Evolutionary conservation across 139 green algal species (phyloP).

Genomic region (Trebouxia sp.): DNA sequence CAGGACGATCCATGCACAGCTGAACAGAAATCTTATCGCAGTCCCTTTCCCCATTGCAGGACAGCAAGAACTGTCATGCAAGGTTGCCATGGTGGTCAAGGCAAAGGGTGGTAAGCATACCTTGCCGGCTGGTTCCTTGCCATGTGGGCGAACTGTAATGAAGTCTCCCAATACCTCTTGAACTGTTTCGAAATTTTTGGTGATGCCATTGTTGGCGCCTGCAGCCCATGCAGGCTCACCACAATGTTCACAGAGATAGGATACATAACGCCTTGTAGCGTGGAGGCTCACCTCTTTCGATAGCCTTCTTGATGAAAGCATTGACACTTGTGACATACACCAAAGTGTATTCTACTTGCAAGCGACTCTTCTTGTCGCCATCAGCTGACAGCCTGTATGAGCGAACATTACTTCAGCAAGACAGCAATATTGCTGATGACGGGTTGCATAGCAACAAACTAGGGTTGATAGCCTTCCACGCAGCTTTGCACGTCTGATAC

Average conservation of each 20-base stretch:
- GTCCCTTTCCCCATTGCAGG: too few relatives aligned
- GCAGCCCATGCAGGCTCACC: not conserved
- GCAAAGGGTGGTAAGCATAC: not conserved
- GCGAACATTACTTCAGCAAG: not conserved
- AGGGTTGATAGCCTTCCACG: not conserved
- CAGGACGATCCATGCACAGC: too few relatives aligned
- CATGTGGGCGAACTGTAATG: not conserved
- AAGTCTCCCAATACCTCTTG: conserved; percentile 33
- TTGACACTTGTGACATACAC: conserved; percentile 48
- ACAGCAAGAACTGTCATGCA: too few relatives aligned
- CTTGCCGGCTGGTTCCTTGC: not conserved
- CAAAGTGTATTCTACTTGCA: conserved; percentile 30
- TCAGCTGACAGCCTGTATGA: conserved; percentile 29
- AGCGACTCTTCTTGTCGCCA: not conserved
- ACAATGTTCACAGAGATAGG: not conserved
- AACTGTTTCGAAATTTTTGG: conserved; percentile 35
- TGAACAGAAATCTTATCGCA: too few relatives aligned
- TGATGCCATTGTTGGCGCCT: conserved; percentile 31
- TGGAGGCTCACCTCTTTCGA: conserved; percentile 27
- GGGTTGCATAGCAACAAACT: not conserved
- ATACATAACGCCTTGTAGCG: not conserved
- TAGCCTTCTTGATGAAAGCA: conserved; percentile 40
- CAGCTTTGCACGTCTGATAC: not conserved
- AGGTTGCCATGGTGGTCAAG: too few relatives aligned
- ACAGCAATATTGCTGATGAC: not conserved